These are phyloP conservation scores for Elsinoe perseae DNA, from an alignment of 2,329 filamentous ascomycete genomes.

Conservation along the genomic window DNA sequence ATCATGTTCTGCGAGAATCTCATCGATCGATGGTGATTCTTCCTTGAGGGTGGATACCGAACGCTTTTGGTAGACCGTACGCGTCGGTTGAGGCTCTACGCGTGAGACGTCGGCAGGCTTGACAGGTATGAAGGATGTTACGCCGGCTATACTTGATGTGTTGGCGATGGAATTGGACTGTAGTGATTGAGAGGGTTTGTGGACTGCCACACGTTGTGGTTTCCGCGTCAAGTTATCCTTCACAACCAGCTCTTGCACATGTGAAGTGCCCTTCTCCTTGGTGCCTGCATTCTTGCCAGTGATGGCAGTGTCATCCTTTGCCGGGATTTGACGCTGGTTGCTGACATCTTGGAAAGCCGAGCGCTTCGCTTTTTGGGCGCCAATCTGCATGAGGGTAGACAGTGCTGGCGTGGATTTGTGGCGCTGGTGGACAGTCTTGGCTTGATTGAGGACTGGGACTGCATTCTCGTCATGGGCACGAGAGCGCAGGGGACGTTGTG, in stretches of 20 bases:
- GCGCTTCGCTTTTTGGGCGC: slow-evolving; percentile 61
- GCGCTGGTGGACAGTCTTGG: slow-evolving; percentile 63
- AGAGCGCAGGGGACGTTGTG: slow-evolving; percentile 57
- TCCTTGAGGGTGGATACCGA: slow-evolving; percentile 51
- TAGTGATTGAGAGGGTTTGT: slow-evolving; percentile 12
- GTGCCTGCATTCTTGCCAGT: slow-evolving; percentile 39
- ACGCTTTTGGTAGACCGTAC: slow-evolving; percentile 46
- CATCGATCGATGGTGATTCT: slow-evolving; percentile 29
- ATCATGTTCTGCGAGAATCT: slow-evolving; percentile 19
- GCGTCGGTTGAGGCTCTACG: slow-evolving; percentile 32
- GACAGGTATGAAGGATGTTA: slow-evolving; percentile 15
- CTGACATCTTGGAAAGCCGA: slow-evolving; percentile 76
- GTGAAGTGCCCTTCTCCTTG: slow-evolving; percentile 25
- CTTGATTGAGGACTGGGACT: slow-evolving; percentile 32
- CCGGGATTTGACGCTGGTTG: slow-evolving; percentile 48
- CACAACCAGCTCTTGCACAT: slow-evolving; percentile 29
- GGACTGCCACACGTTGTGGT: slow-evolving; percentile 11
- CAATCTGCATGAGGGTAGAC: slow-evolving; percentile 48
- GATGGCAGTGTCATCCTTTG: slow-evolving; percentile 51
- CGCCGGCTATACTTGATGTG: slow-evolving; percentile 11
- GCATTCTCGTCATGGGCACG: slow-evolving; percentile 66
- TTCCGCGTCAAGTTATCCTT: slow-evolving; percentile 25
- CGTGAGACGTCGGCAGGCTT: slow-evolving; percentile 9
- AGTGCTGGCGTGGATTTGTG: slow-evolving; percentile 69
- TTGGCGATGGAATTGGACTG: slow-evolving; percentile 50